Base-by-base conservation (phyloP, 352 stramenopile genomes). In the Globisporangium takayamanum region DNA sequence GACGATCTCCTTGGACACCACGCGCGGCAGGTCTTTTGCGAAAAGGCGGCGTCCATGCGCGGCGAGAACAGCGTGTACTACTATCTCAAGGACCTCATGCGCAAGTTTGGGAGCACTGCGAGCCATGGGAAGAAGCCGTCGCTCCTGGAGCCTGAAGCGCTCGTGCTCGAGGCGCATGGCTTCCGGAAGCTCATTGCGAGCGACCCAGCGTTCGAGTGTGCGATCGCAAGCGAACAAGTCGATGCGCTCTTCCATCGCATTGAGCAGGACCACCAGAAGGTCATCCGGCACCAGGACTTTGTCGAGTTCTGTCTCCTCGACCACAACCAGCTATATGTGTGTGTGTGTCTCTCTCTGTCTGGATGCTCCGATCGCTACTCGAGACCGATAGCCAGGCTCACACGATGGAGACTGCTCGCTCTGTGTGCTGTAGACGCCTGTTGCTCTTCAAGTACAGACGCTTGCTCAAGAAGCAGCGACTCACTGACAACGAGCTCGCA, bases 11-110 rank as follows among this genome's bases (percentile, higher is more conserved):
- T 93, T 26, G 83, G 83, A 22, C 83, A 93, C 57, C 80, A 83
- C 49, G 79, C 83, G 48, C 78, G 83, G 15, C 83, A 93, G 63
- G 79, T 85, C 8, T 93, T 93, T 64, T 80, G 83, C n/a, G 83
- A 89, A 61, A 93, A 91, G 62, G 83, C 83, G 18, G 73, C 80
- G 36, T 90, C 80, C 8, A 89, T 87, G 76, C 82, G 82, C 16
- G 83, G 78, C 10, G 74, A 87, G 59, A 93, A 93, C 66, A 80
- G 78, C 54, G 84, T 93, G 42, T 93, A 89, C 68, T 93, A 89
- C 70, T 89, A 88, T 59, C 65, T 93, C 44, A 93, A 93, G 60
- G 79, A 87, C n/a, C 64, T 91, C 25, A 87, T 93, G 71, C 78
- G 74, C 56, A 82, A 71, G 49, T 91, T 88, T 45, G 76, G 53